Evolutionary conservation across 23 red algal species (phyloP).

Genomic region (Cyanidiococcus yangmingshanensis): DNA sequence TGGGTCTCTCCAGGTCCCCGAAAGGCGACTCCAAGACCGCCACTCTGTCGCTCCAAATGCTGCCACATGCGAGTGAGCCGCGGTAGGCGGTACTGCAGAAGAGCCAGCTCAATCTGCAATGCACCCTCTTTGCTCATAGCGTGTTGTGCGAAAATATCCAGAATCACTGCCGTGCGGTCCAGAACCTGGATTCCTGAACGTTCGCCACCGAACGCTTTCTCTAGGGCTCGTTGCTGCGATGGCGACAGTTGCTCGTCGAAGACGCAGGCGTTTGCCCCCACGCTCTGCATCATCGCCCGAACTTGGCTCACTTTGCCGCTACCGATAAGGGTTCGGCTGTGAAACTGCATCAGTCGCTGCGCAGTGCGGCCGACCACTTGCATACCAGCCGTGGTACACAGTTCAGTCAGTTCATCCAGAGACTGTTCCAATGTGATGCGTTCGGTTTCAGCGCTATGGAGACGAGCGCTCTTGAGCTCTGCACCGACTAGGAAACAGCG

Average conservation of each 20-base stretch:
- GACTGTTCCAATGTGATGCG: conserved; percentile 31
- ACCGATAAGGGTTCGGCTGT: conserved; percentile 66
- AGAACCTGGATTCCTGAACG: conserved; percentile 66
- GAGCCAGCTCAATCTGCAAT: conserved; percentile 82
- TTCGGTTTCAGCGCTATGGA: neutral
- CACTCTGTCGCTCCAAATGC: conserved; percentile 86
- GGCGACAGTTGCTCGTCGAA: conserved; percentile 85
- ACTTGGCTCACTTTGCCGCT: conserved; percentile 76
- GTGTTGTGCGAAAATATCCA: conserved; percentile 99
- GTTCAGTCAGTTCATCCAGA: conserved; percentile 51
- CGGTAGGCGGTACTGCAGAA: conserved; percentile 91
- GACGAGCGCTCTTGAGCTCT: conserved; percentile 12
- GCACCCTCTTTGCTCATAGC: conserved; percentile 70
- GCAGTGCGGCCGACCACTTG: conserved; percentile 46
- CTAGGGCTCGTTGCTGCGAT: conserved; percentile 77
- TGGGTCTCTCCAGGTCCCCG: conserved; percentile 92
- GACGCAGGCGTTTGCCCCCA: conserved; percentile 52
- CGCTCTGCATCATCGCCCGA: conserved; percentile 27
- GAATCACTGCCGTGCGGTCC: conserved; percentile 93
- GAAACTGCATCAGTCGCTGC: conserved; percentile 36
- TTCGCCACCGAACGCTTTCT: conserved; percentile 63
- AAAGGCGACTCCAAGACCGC: conserved; percentile 67
- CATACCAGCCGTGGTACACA: conserved; percentile 85
- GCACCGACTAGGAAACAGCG: conserved; percentile 20
- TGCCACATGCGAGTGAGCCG: conserved; percentile 76